Percentiles rank a stretch among this genome's conserved stretches.
phyloP scores from a whole-genome alignment of 2,329 filamentous ascomycete species.

The Leptographium radiaticola region DNA sequence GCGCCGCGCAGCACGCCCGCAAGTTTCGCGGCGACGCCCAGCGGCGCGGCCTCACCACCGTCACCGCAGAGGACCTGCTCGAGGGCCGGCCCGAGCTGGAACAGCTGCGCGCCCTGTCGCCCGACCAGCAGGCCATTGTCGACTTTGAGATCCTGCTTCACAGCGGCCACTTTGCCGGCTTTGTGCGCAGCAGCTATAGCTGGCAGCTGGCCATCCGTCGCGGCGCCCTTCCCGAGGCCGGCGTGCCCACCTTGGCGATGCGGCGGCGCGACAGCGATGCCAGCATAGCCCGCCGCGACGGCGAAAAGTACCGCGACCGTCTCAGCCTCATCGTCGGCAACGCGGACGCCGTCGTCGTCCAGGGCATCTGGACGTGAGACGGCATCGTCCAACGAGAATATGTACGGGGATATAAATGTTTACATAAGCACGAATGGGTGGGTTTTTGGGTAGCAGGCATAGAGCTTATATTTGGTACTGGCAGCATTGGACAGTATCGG shows the following conservation, averaged over 20 bases:
- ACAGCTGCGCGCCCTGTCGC: constrained; percentile 18
- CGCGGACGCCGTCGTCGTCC: constrained; percentile 5
- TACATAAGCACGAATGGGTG: too few relatives aligned
- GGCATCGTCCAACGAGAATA: neutral
- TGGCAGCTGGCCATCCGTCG: constrained; percentile 8
- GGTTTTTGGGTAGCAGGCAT: too few relatives aligned
- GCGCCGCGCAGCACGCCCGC: constrained; percentile 17
- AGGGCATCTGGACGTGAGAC: constrained; percentile 9
- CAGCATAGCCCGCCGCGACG: neutral
- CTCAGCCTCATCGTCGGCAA: constrained; percentile 8
- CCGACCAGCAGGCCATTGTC: constrained; percentile 11
- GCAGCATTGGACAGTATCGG: too few relatives aligned
- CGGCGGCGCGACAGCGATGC: neutral
- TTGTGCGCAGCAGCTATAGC: constrained; percentile 10
- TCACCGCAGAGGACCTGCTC: constrained; percentile 22
- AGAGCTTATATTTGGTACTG: too few relatives aligned
- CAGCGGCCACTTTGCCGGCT: constrained; percentile 6
- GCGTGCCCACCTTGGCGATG: neutral
- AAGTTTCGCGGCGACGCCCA: constrained; percentile 17
- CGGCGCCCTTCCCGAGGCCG: constrained; percentile 9
- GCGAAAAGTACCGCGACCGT: constrained; percentile 9
- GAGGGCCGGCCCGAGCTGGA: constrained; percentile 14
- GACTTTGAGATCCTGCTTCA: constrained; percentile 9
- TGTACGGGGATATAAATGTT: neutral
- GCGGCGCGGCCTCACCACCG: constrained; percentile 15